These are phyloP conservation scores for Avena insularis DNA, from an alignment of 176 grass and related monocot genomes.

Conservation along the genomic window DNA sequence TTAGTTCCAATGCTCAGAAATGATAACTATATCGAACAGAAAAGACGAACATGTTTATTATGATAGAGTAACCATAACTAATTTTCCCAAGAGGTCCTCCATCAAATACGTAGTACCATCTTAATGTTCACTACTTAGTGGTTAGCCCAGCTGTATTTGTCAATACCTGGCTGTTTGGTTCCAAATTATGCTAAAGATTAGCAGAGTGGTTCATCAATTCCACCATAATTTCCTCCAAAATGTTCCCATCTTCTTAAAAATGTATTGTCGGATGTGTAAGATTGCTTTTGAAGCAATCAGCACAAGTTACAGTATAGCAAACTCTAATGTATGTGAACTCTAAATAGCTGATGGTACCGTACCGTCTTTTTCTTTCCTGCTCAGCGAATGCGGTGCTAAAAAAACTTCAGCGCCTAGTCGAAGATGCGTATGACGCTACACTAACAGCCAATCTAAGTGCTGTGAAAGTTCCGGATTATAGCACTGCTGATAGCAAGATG, in stretches of 20 bases:
- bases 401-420: constrained; percentile 53
- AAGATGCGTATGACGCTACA: constrained; percentile 46
- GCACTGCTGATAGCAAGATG: background rate
- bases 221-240: background rate
- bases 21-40: background rate
- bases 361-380: constrained; percentile 10
- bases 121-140: background rate
- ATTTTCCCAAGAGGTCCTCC: background rate
- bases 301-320: background rate
- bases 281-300: constrained; percentile 1
- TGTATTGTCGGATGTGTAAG: background rate
- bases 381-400: constrained; percentile 57
- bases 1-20: background rate
- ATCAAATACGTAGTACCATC: background rate
- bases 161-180: background rate
- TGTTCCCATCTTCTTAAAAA: background rate
- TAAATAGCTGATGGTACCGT: background rate
- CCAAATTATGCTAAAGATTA: background rate
- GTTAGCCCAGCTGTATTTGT: background rate
- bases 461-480: background rate
- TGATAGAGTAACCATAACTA: background rate
- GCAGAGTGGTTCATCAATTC: background rate
- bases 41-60: background rate
- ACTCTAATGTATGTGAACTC: background rate
- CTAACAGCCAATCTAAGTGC: constrained; percentile 40